A percentile compares a stretch with the other conserved stretches of the same genome.
Evolutionary conservation across 768 basidiomycete genomes (phyloP).

Genomic region (Strobilomyces dryophilus): DNA sequence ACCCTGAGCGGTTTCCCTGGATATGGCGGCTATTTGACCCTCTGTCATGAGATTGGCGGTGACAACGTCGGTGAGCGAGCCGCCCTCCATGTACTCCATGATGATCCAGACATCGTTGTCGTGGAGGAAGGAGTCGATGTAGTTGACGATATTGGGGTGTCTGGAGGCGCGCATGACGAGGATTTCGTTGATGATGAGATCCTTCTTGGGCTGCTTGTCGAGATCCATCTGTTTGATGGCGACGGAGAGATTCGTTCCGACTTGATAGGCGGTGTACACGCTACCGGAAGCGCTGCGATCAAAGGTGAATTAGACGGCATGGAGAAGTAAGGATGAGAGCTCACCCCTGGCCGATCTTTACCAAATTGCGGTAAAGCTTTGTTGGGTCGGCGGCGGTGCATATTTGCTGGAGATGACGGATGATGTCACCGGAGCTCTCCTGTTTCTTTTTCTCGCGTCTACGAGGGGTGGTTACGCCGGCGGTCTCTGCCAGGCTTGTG

Average conservation of each 20-base stretch:
- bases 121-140: constrained; percentile 96
- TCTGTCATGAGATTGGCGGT: constrained; percentile 92
- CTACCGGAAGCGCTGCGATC: constrained; percentile 83
- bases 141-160: constrained; percentile 99
- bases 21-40: constrained; percentile 97
- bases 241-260: constrained; percentile 88
- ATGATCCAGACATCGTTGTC: constrained; percentile 99
- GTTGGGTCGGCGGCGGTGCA: constrained; percentile 98
- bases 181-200: constrained; percentile 99
- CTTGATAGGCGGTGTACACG: constrained; percentile 97
- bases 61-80: constrained; percentile 90
- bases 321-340: constrained; percentile 22
- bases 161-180: constrained; percentile 96
- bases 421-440: constrained; percentile 82
- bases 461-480: constrained; percentile 76
- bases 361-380: constrained; percentile 82
- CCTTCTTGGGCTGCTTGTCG: constrained; percentile 99
- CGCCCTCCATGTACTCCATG: constrained; percentile 99
- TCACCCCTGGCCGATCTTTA: constrained; percentile 98
- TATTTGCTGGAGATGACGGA: constrained; percentile 86
- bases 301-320: not conserved
- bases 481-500: constrained; percentile 59
- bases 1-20: constrained; percentile 88
- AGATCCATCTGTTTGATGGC: constrained; percentile 99
- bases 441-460: constrained; percentile 85